These are phyloP conservation scores for Amauroascus niger DNA, from an alignment of 2,329 filamentous ascomycete genomes.

Conservation along the genomic window DNA sequence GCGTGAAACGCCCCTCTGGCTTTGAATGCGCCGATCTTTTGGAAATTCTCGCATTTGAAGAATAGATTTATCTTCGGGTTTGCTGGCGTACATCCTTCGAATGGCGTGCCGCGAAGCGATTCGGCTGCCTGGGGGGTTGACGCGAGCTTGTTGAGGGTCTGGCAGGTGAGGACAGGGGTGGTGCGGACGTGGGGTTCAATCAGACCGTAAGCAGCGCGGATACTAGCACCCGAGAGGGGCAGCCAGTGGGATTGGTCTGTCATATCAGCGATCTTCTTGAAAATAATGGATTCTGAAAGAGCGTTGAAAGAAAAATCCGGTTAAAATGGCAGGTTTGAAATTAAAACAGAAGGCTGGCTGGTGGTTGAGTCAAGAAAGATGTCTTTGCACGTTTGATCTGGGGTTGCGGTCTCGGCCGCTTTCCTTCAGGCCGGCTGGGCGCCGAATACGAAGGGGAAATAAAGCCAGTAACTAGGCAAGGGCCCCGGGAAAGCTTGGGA, in stretches of 20 bases:
- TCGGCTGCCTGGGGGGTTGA: constrained; percentile 55
- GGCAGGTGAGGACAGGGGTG: constrained; percentile 74
- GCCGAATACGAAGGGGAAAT: not conserved
- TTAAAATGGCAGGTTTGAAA: too few species aligned
- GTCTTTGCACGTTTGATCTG: not conserved
- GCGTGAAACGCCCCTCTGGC: constrained; percentile 84
- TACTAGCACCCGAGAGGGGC: constrained; percentile 62
- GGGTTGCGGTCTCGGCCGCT: not conserved
- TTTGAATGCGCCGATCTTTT: constrained; percentile 88
- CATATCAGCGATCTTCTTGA: constrained; percentile 27
- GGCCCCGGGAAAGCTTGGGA: not conserved
- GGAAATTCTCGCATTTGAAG: constrained; percentile 94
- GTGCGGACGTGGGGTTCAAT: constrained; percentile 68
- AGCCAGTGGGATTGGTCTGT: constrained; percentile 37
- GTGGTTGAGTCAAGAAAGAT: not conserved
- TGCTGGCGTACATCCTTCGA: constrained; percentile 49
- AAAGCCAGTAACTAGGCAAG: not conserved
- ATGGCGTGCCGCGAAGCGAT: constrained; percentile 48
- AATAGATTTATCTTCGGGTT: constrained; percentile 62
- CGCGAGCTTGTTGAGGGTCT: constrained; percentile 63
- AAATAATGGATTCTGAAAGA: not conserved
- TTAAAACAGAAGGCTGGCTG: too few species aligned
- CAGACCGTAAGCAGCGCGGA: constrained; percentile 60
- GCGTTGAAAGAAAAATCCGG: too few species aligned
- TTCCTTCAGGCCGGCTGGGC: not conserved